Evolutionary conservation across 2,329 filamentous ascomycete genomes (phyloP).

Genomic region (Pseudogymnoascus sp.): DNA sequence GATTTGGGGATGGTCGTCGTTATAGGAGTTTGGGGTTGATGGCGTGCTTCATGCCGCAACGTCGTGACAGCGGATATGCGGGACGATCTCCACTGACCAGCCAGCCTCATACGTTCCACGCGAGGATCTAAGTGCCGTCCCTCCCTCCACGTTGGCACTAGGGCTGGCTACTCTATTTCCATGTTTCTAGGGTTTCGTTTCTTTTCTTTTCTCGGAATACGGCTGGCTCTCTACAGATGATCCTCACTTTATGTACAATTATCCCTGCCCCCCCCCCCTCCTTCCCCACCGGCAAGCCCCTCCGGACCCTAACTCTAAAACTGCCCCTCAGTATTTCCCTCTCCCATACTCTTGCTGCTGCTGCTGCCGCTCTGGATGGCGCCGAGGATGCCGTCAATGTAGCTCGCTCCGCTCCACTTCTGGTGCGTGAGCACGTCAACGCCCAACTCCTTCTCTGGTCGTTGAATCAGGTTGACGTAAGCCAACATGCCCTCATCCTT

Average conservation of each 20-base stretch:
- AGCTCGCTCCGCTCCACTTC: conserved; percentile 53
- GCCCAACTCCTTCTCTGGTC: conserved; percentile 70
- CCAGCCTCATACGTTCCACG: not conserved
- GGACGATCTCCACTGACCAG: not conserved
- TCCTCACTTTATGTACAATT: conserved; percentile 2
- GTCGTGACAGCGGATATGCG: not conserved
- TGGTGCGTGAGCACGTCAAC: conserved; percentile 33
- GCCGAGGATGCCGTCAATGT: conserved; percentile 84
- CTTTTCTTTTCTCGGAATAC: not conserved
- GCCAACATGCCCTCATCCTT: conserved; percentile 92
- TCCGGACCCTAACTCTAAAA: conserved; percentile 31
- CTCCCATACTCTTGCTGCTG: conserved; percentile 86
- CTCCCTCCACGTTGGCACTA: not conserved
- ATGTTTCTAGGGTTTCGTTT: not conserved
- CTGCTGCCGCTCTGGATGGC: conserved; percentile 87
- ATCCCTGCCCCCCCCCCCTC: not conserved
- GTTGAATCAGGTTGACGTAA: conserved; percentile 90
- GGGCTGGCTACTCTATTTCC: not conserved
- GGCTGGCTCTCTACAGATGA: not conserved
- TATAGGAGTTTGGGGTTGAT: not conserved
- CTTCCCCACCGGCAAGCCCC: not conserved
- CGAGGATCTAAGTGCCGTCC: not conserved
- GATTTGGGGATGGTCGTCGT: not conserved
- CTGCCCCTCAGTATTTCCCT: conserved; percentile 79
- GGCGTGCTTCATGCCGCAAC: not conserved